Base-by-base conservation (phyloP, 202 grass and related monocot species). In the Panicum virgatum region DNA sequence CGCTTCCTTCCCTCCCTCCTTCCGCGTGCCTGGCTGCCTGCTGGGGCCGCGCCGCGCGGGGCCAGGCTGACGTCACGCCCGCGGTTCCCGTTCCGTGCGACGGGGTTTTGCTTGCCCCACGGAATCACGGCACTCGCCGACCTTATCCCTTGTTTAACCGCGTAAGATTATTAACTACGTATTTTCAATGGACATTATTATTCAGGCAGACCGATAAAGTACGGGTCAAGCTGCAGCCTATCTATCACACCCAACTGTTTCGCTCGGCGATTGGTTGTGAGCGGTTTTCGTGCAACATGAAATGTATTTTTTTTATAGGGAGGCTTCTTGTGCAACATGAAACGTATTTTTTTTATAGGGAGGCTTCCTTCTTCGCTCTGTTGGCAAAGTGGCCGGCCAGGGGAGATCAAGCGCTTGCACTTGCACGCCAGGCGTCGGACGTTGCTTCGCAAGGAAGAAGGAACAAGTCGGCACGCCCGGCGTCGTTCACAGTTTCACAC, bases 381-480 rank as follows among this genome's bases (percentile, higher is more conserved):
- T 34, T 34, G 3, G 32, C 32, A 34, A 5, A 34, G 32, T 34
- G 32, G 3, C 32, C 32, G 32, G 32, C 32, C 32, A 4, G 32
- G 3, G 32, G 32, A 34, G 4, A 34, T 34, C 0, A 34, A 34
- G 32, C 32, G 32, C 32, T 5, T 34, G 32, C n/a, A n/a, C n/a
- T n/a, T n/a, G 4, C 32, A 34, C 32, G 32, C 53, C 56, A 26
- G 2, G 5, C 13, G 13, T 4, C n/a, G 19, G 61, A 13, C 36
- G 77, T 72, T 70, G 26, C 86, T 80, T 88, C 76, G 32, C 75
- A 62, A 45, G 61, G 19, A 62, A 84, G 32, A n/a, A 45, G 61
- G 19, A 62, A 84, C 23, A n/a, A 14, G 86, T 39, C 75, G 30
- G 56, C 46, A 0, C 3, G 25, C 8, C 0, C 19, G 12, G 27